These are phyloP conservation scores for Leucocoprinus birnbaumii DNA, from an alignment of 768 basidiomycete species.

Conservation along the genomic window DNA sequence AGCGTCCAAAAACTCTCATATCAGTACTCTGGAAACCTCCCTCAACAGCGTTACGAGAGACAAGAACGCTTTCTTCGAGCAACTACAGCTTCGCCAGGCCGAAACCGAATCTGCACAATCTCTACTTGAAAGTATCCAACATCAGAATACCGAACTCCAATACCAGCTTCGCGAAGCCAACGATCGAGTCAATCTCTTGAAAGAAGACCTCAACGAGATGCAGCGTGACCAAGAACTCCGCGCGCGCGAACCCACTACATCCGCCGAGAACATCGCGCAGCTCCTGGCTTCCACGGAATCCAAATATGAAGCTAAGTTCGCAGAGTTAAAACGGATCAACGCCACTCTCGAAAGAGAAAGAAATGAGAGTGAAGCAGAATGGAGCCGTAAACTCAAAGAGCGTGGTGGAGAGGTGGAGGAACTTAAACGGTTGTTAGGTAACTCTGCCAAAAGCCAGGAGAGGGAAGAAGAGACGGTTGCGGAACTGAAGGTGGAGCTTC, in stretches of 20 bases:
- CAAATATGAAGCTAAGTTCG: conserved; percentile 73
- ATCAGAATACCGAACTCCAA: conserved; percentile 79
- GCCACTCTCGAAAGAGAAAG: conserved; percentile 75
- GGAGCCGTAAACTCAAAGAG: conserved; percentile 81
- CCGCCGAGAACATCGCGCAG: conserved; percentile 68
- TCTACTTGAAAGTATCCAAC: conserved; percentile 71
- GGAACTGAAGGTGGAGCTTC: conserved; percentile 54
- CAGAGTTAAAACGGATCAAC: conserved; percentile 68
- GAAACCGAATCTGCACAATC: conserved; percentile 83
- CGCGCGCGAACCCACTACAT: conserved; percentile 39
- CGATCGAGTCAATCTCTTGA: conserved; percentile 68
- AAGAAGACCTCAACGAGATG: conserved; percentile 66
- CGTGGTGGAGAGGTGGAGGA: conserved; percentile 78
- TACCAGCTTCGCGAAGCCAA: conserved; percentile 82
- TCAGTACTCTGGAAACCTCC: conserved; percentile 67
- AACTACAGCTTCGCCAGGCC: conserved; percentile 83
- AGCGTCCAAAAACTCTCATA: conserved; percentile 52
- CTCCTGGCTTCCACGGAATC: conserved; percentile 71
- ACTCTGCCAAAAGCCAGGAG: conserved; percentile 56
- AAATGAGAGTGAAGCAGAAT: conserved; percentile 83
- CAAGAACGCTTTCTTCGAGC: conserved; percentile 82
- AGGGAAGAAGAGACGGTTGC: conserved; percentile 54
- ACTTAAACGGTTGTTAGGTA: conserved; percentile 56
- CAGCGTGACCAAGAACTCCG: conserved; percentile 54
- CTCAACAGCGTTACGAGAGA: conserved; percentile 68